Conservation (phyloP, 495 filamentous ascomycete genomes). For the Penicillium herquei region DNA sequence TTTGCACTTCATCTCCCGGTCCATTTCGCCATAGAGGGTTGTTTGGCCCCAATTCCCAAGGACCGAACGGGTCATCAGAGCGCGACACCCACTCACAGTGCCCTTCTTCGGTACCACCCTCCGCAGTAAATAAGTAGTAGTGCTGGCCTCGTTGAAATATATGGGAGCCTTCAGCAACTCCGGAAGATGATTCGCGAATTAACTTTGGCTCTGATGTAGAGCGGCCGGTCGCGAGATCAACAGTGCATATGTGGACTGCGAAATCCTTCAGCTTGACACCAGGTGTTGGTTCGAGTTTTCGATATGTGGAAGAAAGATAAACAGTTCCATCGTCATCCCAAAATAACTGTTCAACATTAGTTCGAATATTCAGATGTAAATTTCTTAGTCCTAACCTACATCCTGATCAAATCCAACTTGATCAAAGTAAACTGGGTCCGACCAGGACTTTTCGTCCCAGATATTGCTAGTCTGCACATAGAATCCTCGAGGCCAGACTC, state of each 20-base stretch:
- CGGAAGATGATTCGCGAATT: constrained; percentile 55
- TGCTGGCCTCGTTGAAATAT: constrained; percentile 62
- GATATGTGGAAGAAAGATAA: constrained; percentile 38
- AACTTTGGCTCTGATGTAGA: constrained; percentile 36
- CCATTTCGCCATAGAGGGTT: constrained; percentile 44
- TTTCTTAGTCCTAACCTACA: constrained; percentile 21
- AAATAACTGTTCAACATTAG: constrained; percentile 27
- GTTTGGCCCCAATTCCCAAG: constrained; percentile 46
- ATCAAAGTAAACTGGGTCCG: constrained; percentile 49
- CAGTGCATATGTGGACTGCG: constrained; percentile 38
- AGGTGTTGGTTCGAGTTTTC: constrained; percentile 29
- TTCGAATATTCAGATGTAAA: no score
- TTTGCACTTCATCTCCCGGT: constrained; percentile 34
- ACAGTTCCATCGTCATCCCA: constrained; percentile 42
- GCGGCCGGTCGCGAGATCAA: constrained; percentile 36
- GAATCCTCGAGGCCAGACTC: constrained; percentile 47
- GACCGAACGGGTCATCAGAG: constrained; percentile 47
- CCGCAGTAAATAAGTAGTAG: constrained; percentile 68
- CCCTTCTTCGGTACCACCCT: constrained; percentile 61
- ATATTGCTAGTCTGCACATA: constrained; percentile 48
- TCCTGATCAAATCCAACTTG: constrained; percentile 48
- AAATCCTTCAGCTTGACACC: constrained; percentile 33
- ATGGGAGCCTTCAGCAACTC: constrained; percentile 63
- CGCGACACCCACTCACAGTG: constrained; percentile 50
- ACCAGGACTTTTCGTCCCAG: constrained; percentile 47